phyloP scores from a whole-genome alignment of 768 basidiomycete species.

The Mycena floridula region DNA sequence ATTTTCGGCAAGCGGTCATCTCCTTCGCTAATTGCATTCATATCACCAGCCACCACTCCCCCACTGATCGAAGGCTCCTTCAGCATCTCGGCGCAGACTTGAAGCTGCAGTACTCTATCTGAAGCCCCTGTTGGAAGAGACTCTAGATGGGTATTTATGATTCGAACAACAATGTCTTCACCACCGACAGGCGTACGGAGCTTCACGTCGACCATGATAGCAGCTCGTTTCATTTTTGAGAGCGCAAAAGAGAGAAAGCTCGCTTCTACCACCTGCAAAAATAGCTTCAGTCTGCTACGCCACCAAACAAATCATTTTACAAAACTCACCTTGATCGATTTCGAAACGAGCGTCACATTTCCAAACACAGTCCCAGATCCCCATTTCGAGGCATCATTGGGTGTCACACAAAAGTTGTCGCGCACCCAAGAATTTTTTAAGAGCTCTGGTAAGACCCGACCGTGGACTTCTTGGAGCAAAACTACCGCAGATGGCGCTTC shows the following conservation, averaged over 20 bases:
- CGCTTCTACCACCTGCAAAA: conserved; percentile 29
- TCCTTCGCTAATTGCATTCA: conserved; percentile 53
- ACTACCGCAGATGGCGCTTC: conserved; percentile 56
- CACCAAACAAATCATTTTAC: too few species aligned
- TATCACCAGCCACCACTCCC: conserved; percentile 65
- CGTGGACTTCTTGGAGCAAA: conserved; percentile 63
- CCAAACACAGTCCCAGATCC: conserved; percentile 45
- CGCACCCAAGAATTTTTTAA: conserved; percentile 59
- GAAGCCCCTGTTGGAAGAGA: conserved; percentile 43
- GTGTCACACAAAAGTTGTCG: conserved; percentile 51
- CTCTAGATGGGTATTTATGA: conserved; percentile 75
- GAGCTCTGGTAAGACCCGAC: conserved; percentile 37
- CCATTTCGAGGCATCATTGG: conserved; percentile 51
- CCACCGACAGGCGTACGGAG: conserved; percentile 31
- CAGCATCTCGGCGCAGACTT: conserved; percentile 44
- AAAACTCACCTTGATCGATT: conserved; percentile 34
- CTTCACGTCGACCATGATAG: conserved; percentile 51
- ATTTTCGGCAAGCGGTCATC: conserved; percentile 38
- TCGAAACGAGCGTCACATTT: conserved; percentile 64
- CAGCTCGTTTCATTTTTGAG: conserved; percentile 47
- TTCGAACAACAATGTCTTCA: conserved; percentile 41
- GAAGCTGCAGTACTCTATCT: conserved; percentile 44
- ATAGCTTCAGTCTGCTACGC: too few species aligned
- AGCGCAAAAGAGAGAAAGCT: conserved; percentile 47
- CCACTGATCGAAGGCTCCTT: conserved; percentile 41